phyloP scores from a whole-genome alignment of 805 yeast genomes.

The Ogataea minuta region DNA sequence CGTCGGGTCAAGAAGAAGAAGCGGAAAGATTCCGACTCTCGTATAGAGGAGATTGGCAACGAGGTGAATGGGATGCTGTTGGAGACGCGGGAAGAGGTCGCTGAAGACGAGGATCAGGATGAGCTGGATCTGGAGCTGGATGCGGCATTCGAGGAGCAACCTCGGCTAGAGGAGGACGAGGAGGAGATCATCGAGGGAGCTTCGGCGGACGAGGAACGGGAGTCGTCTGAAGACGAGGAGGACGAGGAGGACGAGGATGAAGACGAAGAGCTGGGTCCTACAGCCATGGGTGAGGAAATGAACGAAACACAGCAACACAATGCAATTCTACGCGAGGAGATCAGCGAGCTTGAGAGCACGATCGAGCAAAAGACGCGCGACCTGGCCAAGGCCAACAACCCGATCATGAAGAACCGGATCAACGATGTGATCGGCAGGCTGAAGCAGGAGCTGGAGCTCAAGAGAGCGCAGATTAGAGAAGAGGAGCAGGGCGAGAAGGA shows the following conservation, averaged over 20 bases:
- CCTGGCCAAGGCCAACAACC: constrained; percentile 71
- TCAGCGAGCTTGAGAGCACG: constrained; percentile 74
- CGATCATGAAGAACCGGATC: constrained; percentile 83
- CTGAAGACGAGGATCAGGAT: constrained; percentile 36
- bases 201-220: constrained; percentile 44
- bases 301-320: constrained; percentile 57
- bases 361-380: constrained; percentile 73
- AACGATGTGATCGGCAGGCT: constrained; percentile 75
- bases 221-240: constrained; percentile 46
- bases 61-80: constrained; percentile 31
- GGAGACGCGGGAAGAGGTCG: constrained; percentile 15
- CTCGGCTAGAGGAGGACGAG: constrained; percentile 35
- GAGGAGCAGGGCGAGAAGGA: constrained; percentile 33
- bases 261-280: constrained; percentile 41
- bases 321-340: constrained; percentile 80
- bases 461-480: constrained; percentile 57
- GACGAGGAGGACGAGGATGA: constrained; percentile 45
- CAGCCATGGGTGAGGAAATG: constrained; percentile 37
- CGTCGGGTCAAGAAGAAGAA: constrained; percentile 21
- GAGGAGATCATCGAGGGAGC: constrained; percentile 46
- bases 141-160: constrained; percentile 19
- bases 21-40: constrained; percentile 20
- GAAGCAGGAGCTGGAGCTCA: constrained; percentile 77
- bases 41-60: constrained; percentile 37
- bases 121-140: constrained; percentile 24